Conservation (phyloP, 352 stramenopile genomes). For the Pythium myriotylum region DNA sequence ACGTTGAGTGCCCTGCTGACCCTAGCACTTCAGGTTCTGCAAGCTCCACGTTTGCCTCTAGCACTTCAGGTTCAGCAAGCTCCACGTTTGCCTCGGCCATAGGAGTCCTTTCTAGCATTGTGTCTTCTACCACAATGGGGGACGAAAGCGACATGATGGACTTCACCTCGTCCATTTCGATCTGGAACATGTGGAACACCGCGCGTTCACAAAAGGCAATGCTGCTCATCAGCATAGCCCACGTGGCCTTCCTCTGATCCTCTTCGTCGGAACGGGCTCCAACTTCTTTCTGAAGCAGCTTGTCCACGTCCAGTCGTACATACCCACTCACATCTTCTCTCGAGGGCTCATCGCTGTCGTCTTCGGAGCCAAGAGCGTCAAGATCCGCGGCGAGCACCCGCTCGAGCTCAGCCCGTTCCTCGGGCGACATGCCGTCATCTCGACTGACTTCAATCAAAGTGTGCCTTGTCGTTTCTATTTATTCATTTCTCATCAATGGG, state of each 20-base stretch:
- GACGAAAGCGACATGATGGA: background rate
- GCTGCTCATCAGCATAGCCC: conserved; percentile 38
- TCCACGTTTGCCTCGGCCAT: too few relatives aligned
- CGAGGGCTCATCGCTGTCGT: conserved; percentile 10
- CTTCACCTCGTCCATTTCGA: conserved; percentile 20
- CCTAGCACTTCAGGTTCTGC: too few relatives aligned
- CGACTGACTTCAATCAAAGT: background rate
- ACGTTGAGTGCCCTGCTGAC: too few relatives aligned
- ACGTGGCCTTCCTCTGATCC: conserved; percentile 17
- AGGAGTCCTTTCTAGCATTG: too few relatives aligned
- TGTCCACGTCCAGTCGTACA: conserved; percentile 6
- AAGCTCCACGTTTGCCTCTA: too few relatives aligned
- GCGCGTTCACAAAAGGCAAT: conserved; percentile 41
- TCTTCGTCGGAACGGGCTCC: too few relatives aligned
- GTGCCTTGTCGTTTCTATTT: conserved; percentile 11
- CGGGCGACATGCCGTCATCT: conserved; percentile 12
- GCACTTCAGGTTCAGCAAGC: too few relatives aligned
- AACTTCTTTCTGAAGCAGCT: background rate
- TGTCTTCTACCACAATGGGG: too few relatives aligned
- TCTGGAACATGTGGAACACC: conserved; percentile 38
- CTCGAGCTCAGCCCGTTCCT: conserved; percentile 52
- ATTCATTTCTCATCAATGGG: background rate
- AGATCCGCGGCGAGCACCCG: conserved; percentile 32
- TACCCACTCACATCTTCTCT: conserved; percentile 27
- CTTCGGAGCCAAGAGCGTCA: conserved; percentile 3